These are phyloP conservation scores for Aspergillus sp. DNA, from an alignment of 2,329 filamentous ascomycete genomes.

Conservation along the genomic window DNA sequence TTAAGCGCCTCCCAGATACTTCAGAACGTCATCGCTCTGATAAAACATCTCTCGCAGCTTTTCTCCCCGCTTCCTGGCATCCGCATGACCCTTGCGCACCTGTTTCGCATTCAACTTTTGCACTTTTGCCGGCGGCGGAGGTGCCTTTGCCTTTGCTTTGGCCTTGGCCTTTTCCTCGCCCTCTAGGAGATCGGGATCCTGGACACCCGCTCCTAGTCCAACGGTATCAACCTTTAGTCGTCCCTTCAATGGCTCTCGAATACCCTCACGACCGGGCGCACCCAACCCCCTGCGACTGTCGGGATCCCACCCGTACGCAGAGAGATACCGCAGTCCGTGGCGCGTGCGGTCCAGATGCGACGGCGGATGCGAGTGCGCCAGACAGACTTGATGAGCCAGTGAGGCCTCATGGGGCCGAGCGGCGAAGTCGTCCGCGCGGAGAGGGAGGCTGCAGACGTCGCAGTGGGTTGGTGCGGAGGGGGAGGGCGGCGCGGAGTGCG, in stretches of 20 bases:
- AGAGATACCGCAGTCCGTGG: conserved; percentile 56
- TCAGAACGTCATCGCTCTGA: conserved; percentile 70
- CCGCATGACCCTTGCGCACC: conserved; percentile 59
- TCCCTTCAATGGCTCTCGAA: conserved; percentile 72
- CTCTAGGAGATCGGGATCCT: conserved; percentile 26
- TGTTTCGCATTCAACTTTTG: conserved; percentile 68
- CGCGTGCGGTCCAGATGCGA: conserved; percentile 58
- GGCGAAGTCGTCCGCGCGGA: conserved; percentile 22
- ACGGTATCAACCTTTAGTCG: conserved; percentile 70
- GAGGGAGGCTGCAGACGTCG: conserved; percentile 60
- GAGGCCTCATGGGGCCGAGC: conserved; percentile 47
- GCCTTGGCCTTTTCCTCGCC: conserved; percentile 16
- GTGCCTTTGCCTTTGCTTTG: conserved; percentile 24
- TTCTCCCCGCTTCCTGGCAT: conserved; percentile 63
- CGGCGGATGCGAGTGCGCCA: conserved; percentile 57
- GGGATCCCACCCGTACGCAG: conserved; percentile 60
- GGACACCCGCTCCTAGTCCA: conserved; percentile 61
- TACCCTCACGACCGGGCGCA: conserved; percentile 63
- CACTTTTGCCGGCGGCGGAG: conserved; percentile 41
- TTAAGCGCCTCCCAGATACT: conserved; percentile 58
- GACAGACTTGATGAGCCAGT: conserved; percentile 56
- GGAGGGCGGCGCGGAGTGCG: conserved; percentile 12
- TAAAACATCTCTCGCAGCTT: conserved; percentile 71
- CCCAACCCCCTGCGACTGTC: conserved; percentile 69
- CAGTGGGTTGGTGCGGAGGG: conserved; percentile 36